phyloP scores from a whole-genome alignment of 805 yeast species.

The Saturnispora halmiae region DNA sequence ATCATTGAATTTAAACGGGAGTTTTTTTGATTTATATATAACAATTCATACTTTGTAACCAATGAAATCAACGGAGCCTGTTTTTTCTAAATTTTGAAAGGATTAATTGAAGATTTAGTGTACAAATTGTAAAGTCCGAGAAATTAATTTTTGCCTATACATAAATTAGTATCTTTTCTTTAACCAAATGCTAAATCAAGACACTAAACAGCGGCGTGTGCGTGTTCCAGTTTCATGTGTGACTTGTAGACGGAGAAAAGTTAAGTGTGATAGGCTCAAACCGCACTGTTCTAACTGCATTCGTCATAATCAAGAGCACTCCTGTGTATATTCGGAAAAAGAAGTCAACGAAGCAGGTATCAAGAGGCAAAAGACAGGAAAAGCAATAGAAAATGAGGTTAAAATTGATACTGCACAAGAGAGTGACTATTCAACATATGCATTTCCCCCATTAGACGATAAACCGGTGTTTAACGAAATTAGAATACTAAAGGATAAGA shows the following conservation, averaged over 20 bases:
- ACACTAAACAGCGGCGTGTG: slow-evolving; percentile 30
- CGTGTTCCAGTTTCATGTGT: slow-evolving; percentile 34
- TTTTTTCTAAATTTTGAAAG: no score
- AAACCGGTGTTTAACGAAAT: slow-evolving; percentile 21
- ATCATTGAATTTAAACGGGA: no score
- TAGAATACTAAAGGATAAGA: slow-evolving; percentile 33
- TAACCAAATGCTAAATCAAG: not conserved
- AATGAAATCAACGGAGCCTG: no score
- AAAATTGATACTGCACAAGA: no score
- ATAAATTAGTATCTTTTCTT: not conserved
- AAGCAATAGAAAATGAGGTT: no score
- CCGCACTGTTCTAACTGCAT: slow-evolving; percentile 29
- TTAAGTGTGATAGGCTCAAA: slow-evolving; percentile 32
- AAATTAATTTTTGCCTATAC: no score
- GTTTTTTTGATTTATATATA: no score
- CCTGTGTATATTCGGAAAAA: slow-evolving; percentile 23
- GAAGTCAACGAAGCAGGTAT: not conserved
- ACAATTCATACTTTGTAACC: no score
- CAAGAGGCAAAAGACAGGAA: not conserved
- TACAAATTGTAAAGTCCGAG: no score
- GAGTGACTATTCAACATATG: no score
- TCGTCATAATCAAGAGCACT: slow-evolving; percentile 11
- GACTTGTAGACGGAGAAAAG: slow-evolving; percentile 39
- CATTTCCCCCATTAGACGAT: no score
- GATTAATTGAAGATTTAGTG: no score